A percentile compares a stretch with the other conserved stretches of the same genome.
Conservation (phyloP, 164 flowering plant species). For the Akebia trifoliata region DNA sequence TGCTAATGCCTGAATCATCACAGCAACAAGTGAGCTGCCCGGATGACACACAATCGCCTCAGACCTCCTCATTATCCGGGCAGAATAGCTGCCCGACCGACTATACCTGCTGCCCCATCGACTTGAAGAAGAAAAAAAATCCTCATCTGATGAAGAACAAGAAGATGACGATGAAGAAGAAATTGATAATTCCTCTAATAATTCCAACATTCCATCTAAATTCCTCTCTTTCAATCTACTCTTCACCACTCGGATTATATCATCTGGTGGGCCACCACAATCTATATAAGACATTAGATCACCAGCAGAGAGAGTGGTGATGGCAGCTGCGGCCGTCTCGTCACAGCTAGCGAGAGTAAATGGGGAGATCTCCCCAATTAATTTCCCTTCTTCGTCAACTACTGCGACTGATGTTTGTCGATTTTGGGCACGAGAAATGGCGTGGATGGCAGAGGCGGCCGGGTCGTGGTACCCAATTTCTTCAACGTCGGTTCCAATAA, state of each 20-base stretch:
- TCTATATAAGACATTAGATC: conserved; percentile 86
- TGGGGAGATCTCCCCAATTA: conserved; percentile 91
- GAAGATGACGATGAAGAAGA: conserved; percentile 16
- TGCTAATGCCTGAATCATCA: conserved; percentile 89
- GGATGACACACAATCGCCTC: conserved; percentile 84
- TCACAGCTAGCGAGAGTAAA: conserved; percentile 62
- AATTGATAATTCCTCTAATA: conserved; percentile 21
- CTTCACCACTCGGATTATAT: conserved; percentile 46
- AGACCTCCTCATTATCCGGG: conserved; percentile 56
- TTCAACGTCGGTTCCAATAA: conserved; percentile 37
- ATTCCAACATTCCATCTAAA: conserved; percentile 41
- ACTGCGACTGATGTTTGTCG: conserved; percentile 78
- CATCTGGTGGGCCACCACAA: conserved; percentile 77
- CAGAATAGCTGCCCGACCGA: conserved; percentile 52
- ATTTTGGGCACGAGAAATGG: conserved; percentile 43
- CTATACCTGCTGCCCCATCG: conserved; percentile 28
- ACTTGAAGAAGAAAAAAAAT: conserved; percentile 15
- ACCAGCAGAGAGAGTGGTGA: conserved; percentile 70
- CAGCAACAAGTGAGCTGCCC: conserved; percentile 81
- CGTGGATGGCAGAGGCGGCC: conserved; percentile 44
- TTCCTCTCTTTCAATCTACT: conserved; percentile 45
- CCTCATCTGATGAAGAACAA: conserved; percentile 56
- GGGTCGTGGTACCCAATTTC: conserved; percentile 54
- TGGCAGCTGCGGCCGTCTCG: conserved; percentile 69
- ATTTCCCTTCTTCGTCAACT: conserved; percentile 41